Evolutionary conservation across 768 basidiomycete genomes (phyloP).

Genomic region (Tulasnella sp.): DNA sequence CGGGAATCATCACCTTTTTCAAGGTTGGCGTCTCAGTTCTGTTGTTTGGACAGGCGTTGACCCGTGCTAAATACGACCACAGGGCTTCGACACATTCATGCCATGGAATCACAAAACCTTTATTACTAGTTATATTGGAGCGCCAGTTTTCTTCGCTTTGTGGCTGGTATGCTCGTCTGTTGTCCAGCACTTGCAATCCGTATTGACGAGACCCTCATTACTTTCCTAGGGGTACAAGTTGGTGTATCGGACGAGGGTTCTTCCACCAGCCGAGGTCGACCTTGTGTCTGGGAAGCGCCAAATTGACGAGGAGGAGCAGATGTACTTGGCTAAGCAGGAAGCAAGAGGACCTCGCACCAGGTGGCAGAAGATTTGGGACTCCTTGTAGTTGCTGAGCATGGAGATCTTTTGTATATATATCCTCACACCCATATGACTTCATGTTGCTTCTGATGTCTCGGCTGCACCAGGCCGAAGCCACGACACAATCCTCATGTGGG

Average conservation of each 20-base stretch:
- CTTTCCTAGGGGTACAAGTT: slow-evolving; percentile 26
- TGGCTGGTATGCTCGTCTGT: slow-evolving; percentile 19
- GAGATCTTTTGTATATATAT: neutral
- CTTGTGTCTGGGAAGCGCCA: slow-evolving; percentile 55
- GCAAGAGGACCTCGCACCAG: slow-evolving; percentile 30
- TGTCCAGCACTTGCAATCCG: neutral
- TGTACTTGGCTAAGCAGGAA: slow-evolving; percentile 47
- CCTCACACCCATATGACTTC: neutral
- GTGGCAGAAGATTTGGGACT: slow-evolving; percentile 32
- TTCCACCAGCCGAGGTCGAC: slow-evolving; percentile 53
- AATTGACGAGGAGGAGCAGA: slow-evolving; percentile 62
- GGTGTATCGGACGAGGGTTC: slow-evolving; percentile 36
- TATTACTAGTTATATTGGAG: slow-evolving; percentile 48
- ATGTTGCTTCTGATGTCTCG: neutral
- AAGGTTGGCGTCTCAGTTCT: neutral
- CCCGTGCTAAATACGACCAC: neutral
- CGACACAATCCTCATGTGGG: neutral
- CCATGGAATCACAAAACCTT: slow-evolving; percentile 55
- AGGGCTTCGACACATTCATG: slow-evolving; percentile 43
- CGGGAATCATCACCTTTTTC: slow-evolving; percentile 32
- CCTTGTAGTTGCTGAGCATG: slow-evolving; percentile 20
- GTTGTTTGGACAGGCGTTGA: neutral
- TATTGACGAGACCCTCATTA: neutral
- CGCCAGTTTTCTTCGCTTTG: slow-evolving; percentile 32
- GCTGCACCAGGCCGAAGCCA: neutral